Evolutionary conservation across 805 yeast species (phyloP).

Genomic region (Tanozyma kutaoensis): DNA sequence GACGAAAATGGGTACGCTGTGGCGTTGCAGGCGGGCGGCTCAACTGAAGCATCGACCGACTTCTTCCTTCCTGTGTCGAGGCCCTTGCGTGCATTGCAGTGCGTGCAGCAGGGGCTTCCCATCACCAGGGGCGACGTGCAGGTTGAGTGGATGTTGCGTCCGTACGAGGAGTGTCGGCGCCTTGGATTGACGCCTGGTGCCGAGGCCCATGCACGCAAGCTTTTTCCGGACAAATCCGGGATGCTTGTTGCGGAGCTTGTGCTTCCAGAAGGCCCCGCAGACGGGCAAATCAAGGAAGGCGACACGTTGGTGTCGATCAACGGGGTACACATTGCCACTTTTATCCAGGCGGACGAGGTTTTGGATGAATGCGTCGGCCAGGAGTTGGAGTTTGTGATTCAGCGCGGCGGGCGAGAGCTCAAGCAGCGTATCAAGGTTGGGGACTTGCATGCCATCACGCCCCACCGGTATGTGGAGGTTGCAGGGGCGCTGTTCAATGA

Average conservation of each 20-base stretch:
- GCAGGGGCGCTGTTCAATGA: slow-evolving; percentile 83
- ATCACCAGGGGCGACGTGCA: slow-evolving; percentile 88
- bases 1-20: slow-evolving; percentile 78
- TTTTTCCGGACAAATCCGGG: slow-evolving; percentile 67
- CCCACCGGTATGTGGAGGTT: slow-evolving; percentile 66
- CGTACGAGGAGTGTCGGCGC: slow-evolving; percentile 83
- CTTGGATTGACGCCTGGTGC: slow-evolving; percentile 68
- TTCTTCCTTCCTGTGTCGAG: slow-evolving; percentile 80
- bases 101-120: slow-evolving; percentile 45
- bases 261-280: slow-evolving; percentile 79
- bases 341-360: slow-evolving; percentile 71
- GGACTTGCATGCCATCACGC: slow-evolving; percentile 73
- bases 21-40: slow-evolving; percentile 92
- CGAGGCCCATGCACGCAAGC: slow-evolving; percentile 53
- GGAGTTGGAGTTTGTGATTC: slow-evolving; percentile 36
- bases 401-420: slow-evolving; percentile 49
- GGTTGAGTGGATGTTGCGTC: slow-evolving; percentile 76
- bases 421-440: slow-evolving; percentile 43
- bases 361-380: slow-evolving; percentile 61
- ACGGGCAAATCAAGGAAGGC: slow-evolving; percentile 63
- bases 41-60: slow-evolving; percentile 84
- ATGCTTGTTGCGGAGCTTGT: slow-evolving; percentile 72
- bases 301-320: slow-evolving; percentile 70
- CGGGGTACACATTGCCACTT: slow-evolving; percentile 49
- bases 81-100: slow-evolving; percentile 67